These are phyloP conservation scores for Rhodotorula graminis DNA, from an alignment of 768 basidiomycete species.

Conservation along the genomic window DNA sequence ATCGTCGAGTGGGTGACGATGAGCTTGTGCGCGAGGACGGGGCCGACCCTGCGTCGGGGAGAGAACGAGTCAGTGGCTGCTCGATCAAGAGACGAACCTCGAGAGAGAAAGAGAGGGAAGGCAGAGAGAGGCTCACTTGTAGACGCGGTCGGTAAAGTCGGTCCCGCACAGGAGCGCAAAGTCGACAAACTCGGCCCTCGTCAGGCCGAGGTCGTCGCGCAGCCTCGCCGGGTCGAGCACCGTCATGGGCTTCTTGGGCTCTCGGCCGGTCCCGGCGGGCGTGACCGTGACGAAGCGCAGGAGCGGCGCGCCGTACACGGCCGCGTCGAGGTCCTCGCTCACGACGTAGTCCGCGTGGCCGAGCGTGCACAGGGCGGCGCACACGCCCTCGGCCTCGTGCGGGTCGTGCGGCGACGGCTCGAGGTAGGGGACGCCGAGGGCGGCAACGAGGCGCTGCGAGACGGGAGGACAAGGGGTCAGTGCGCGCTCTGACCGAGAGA, in stretches of 20 bases:
- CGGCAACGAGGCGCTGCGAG: constrained; percentile 9
- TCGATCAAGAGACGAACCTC: no score
- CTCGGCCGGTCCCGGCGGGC: background rate
- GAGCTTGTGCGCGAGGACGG: background rate
- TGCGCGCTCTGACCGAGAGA: no score
- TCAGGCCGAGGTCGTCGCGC: constrained; percentile 9
- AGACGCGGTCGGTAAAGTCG: constrained; percentile 32
- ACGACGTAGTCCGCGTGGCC: constrained; percentile 27
- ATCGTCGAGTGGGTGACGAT: constrained; percentile 1
- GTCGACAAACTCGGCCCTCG: constrained; percentile 21
- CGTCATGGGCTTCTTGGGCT: constrained; percentile 10
- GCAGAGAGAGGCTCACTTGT: background rate
- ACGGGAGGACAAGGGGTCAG: background rate
- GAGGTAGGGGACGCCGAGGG: constrained; percentile 27
- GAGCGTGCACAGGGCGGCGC: constrained; percentile 11
- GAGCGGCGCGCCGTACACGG: constrained; percentile 26
- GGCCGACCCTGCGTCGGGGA: constrained; percentile 8
- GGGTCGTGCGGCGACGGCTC: constrained; percentile 8
- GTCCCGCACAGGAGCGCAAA: constrained; percentile 31
- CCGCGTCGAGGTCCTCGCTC: constrained; percentile 37
- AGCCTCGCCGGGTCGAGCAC: constrained; percentile 15
- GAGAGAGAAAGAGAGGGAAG: background rate
- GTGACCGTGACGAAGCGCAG: constrained; percentile 5
- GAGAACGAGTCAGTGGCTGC: background rate
- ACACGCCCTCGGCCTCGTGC: constrained; percentile 35